Percentiles rank a stretch among this genome's conserved stretches.
Evolutionary conservation across 1,284 basidiomycete species (phyloP).

Genomic region (Tylopilus microsporus): DNA sequence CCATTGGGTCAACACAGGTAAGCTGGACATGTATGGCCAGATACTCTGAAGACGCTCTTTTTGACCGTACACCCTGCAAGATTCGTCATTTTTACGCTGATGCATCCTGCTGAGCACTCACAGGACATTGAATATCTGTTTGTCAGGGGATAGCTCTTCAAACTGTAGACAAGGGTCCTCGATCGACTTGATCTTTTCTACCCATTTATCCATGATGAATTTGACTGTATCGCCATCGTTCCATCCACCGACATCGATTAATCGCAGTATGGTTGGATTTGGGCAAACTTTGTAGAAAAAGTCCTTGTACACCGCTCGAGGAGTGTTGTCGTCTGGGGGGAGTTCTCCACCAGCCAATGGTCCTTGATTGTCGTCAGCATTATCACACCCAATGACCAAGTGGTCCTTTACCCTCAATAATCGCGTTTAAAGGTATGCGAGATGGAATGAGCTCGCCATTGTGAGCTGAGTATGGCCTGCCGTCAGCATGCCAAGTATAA

Average conservation of each 20-base stretch:
- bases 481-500: conserved; percentile 33
- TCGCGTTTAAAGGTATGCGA: conserved; percentile 31
- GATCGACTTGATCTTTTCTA: conserved; percentile 27
- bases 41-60: conserved; percentile 31
- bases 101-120: conserved; percentile 15
- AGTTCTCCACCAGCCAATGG: conserved; percentile 37
- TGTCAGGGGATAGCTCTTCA: conserved; percentile 18
- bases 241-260: conserved; percentile 23
- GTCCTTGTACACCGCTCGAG: conserved; percentile 32
- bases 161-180: conserved; percentile 35
- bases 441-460: conserved; percentile 35
- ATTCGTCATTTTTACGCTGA: neutral
- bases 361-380: conserved; percentile 22
- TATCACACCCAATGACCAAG: neutral
- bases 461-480: conserved; percentile 26
- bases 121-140: conserved; percentile 31
- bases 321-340: conserved; percentile 27
- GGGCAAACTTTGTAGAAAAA: conserved; percentile 38
- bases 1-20: conserved; percentile 36
- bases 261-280: conserved; percentile 26
- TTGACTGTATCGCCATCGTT: conserved; percentile 20
- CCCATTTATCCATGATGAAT: conserved; percentile 32
- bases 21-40: conserved; percentile 35
- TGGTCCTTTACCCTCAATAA: conserved; percentile 20
- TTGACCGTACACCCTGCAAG: conserved; percentile 30